Conservation (phyloP, 2,329 filamentous ascomycete genomes). For the Stemphylium lycopersici region DNA sequence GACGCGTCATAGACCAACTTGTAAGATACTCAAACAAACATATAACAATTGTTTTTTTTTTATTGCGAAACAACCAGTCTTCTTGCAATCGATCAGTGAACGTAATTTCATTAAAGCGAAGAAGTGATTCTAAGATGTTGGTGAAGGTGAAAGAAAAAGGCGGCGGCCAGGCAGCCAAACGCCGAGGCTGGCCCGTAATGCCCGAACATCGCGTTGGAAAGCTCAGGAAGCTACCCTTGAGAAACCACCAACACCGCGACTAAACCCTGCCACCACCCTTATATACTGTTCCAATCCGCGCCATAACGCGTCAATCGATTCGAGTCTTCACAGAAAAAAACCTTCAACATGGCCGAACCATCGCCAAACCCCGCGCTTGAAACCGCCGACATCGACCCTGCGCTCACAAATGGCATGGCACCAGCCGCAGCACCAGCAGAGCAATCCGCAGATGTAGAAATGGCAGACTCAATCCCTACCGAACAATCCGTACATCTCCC, state of each 20-base stretch:
- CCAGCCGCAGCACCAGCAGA: background rate
- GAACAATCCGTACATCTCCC: conserved; percentile 12
- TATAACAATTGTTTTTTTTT: conserved; percentile 9
- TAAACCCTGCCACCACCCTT: background rate
- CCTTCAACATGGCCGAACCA: conserved; percentile 2
- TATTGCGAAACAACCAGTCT: background rate
- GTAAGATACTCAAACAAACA: conserved; percentile 7
- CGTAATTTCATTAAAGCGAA: background rate
- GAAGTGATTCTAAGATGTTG: background rate
- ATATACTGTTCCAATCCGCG: background rate
- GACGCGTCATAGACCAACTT: conserved; percentile 4
- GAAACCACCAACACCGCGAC: conserved; percentile 1
- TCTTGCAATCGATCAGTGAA: background rate
- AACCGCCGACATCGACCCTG: conserved; percentile 22
- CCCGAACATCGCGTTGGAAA: conserved; percentile 21
- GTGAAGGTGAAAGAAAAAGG: background rate
- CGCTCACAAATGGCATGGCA: conserved; percentile 28
- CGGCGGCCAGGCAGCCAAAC: background rate
- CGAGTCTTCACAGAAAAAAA: background rate
- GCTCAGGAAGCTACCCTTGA: conserved; percentile 11
- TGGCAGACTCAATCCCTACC: conserved; percentile 29
- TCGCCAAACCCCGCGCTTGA: conserved; percentile 15
- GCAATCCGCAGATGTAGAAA: conserved; percentile 35
- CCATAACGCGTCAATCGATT: conserved; percentile 1
- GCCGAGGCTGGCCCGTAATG: conserved; percentile 17